These are phyloP conservation scores for Boletus sp. DNA, from an alignment of 768 basidiomycete genomes.

Conservation along the genomic window DNA sequence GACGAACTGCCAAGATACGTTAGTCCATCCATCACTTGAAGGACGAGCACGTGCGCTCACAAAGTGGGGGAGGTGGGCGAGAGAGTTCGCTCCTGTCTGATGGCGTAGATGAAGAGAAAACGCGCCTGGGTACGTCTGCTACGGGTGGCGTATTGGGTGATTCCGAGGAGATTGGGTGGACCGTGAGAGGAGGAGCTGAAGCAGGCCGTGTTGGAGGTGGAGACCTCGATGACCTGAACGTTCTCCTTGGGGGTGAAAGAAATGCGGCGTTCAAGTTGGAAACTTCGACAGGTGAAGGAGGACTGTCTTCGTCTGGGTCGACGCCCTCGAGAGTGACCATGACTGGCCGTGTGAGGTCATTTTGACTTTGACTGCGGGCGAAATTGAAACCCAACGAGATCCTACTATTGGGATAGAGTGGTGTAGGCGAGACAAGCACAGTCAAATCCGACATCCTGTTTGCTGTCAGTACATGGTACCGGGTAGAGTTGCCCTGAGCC, in stretches of 20 bases:
- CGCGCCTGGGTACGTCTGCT: slow-evolving; percentile 12
- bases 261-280: slow-evolving; percentile 15
- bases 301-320: slow-evolving; percentile 22
- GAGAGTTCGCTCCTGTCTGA: slow-evolving; percentile 41
- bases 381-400: slow-evolving; percentile 29
- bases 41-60: slow-evolving; percentile 40
- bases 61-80: slow-evolving; percentile 61
- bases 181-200: slow-evolving; percentile 25
- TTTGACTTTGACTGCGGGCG: slow-evolving; percentile 27
- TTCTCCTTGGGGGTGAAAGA: slow-evolving; percentile 29
- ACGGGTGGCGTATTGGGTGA: background rate
- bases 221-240: slow-evolving; percentile 23
- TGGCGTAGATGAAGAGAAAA: slow-evolving; percentile 14
- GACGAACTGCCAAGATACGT: slow-evolving; percentile 54
- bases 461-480: no score
- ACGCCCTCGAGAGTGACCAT: slow-evolving; percentile 33
- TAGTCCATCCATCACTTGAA: background rate
- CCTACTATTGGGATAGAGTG: slow-evolving; percentile 24
- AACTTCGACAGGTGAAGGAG: slow-evolving; percentile 28
- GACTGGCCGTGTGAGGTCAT: slow-evolving; percentile 28
- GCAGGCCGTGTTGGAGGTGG: slow-evolving; percentile 13
- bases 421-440: slow-evolving; percentile 33
- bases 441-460: slow-evolving; percentile 29
- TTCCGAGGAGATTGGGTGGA: background rate
- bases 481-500: no score